phyloP scores from a whole-genome alignment of 176 grass and related monocot species.

The Oryza coarctata region DNA sequence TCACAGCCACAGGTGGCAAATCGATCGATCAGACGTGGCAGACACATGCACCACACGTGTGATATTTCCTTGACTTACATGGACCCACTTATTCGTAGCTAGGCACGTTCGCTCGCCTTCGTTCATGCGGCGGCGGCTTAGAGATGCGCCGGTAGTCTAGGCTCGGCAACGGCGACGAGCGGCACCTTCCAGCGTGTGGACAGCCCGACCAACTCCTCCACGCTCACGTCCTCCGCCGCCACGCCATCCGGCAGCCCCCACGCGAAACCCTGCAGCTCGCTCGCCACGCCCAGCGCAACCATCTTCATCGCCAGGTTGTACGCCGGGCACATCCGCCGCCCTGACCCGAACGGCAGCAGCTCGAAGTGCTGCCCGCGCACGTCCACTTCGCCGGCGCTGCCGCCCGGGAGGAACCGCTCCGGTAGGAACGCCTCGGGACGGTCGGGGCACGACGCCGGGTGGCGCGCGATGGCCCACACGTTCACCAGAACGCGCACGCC shows the following conservation, averaged over 20 bases:
- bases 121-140: constrained; percentile 9
- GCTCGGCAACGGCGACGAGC: constrained; percentile 42
- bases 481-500: constrained; percentile 57
- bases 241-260: constrained; percentile 49
- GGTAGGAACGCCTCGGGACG: constrained; percentile 49
- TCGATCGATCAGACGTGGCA: too few relatives aligned
- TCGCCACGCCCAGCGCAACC: constrained; percentile 47
- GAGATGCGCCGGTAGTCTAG: constrained; percentile 39
- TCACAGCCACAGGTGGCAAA: too few relatives aligned
- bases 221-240: constrained; percentile 39
- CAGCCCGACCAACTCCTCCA: constrained; percentile 41
- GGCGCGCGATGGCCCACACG: constrained; percentile 55
- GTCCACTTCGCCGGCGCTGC: constrained; percentile 24
- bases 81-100: too few relatives aligned
- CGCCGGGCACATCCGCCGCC: constrained; percentile 65
- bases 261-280: constrained; percentile 51
- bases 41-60: too few relatives aligned
- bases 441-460: constrained; percentile 62
- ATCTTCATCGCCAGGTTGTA: constrained; percentile 55
- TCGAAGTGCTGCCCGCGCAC: constrained; percentile 54
- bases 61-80: too few relatives aligned
- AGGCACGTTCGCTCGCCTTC: too few relatives aligned
- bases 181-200: constrained; percentile 44
- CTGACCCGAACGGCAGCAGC: constrained; percentile 61
- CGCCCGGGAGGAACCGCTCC: constrained; percentile 34